Base-by-base conservation (phyloP, 441 rosid genomes). In the Geranium incanum region DNA sequence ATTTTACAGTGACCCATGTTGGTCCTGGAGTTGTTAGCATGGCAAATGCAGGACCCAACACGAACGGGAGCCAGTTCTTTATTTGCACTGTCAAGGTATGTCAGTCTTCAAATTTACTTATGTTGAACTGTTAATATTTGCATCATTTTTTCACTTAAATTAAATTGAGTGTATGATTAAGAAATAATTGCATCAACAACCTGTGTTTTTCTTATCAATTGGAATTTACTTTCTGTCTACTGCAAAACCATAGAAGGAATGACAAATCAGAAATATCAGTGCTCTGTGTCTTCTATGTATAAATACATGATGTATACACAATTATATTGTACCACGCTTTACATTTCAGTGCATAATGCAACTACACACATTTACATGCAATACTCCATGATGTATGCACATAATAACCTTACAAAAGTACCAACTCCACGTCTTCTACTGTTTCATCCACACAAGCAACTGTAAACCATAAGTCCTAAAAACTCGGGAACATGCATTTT, bases 21-120 rank as follows among this genome's bases (percentile, higher is more conserved):
- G 99, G 95, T 80, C 96, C 98, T 71, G 99, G 99, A 78, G 81
- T 95, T 75, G 70, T 91, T 69, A 91, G 99, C 74, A 95, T 95
- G 99, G 99, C 98, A 66, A 95, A 95, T 85, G 98, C 98, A 69
- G 98, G 99, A 60, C 98, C 99, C 37, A 92, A 95, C 80, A 95
- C 99, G 68, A 95, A 95, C 63, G 98, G 99, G 50, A 95, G 99
- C 76, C 98, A 95, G 75, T 91, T 93, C 78, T 95, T 95, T 77
- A 89, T 95, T 76, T 92, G 98, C 86, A 95, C 98, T 36, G 96
- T 92, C 71, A 87, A 85, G 97, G 99, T 92, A 83, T 66, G 72
- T 55, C 2, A 39, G 39, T 69, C 66, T 13, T 6, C n/a, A 43
- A 21, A 28, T 67, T 13, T 48, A 12, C 8, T 0, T 59, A 13